Percentiles rank a stretch among this genome's conserved stretches.
phyloP scores from a whole-genome alignment of 1,139 yeast species.

The Geotrichum aggregatum region DNA sequence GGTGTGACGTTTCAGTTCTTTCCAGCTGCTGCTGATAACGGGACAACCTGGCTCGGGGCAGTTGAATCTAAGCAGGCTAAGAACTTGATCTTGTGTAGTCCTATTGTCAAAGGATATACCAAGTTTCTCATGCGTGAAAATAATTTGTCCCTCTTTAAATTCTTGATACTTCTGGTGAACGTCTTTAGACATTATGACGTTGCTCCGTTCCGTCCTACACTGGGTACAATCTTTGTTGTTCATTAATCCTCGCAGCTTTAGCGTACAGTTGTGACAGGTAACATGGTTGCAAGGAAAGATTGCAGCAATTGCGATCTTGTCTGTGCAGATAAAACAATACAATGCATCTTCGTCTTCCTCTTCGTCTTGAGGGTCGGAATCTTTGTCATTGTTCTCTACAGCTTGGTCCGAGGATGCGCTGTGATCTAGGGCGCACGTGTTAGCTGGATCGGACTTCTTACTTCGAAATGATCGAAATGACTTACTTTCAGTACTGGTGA shows the following conservation, averaged over 20 bases:
- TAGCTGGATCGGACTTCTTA: background rate
- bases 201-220: constrained; percentile 63
- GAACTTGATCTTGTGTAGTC: constrained; percentile 42
- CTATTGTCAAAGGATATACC: constrained; percentile 37
- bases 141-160: constrained; percentile 38
- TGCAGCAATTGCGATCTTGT: constrained; percentile 57
- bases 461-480: background rate
- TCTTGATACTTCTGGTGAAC: constrained; percentile 44
- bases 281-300: constrained; percentile 79
- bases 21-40: constrained; percentile 44
- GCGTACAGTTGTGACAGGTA: constrained; percentile 77
- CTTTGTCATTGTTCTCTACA: background rate
- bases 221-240: constrained; percentile 71
- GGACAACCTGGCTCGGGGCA: constrained; percentile 54
- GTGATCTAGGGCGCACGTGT: background rate
- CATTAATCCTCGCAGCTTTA: constrained; percentile 79
- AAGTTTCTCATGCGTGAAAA: constrained; percentile 31
- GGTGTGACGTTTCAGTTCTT: constrained; percentile 61
- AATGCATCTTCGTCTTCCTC: constrained; percentile 33
- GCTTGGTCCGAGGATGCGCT: background rate
- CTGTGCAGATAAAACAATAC: constrained; percentile 81
- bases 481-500: background rate
- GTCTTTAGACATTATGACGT: constrained; percentile 57
- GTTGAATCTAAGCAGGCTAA: constrained; percentile 50
- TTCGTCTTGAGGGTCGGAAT: constrained; percentile 12